Base-by-base conservation (phyloP, 78 protist genomes). In the Dictyostelium firmibasis region DNA sequence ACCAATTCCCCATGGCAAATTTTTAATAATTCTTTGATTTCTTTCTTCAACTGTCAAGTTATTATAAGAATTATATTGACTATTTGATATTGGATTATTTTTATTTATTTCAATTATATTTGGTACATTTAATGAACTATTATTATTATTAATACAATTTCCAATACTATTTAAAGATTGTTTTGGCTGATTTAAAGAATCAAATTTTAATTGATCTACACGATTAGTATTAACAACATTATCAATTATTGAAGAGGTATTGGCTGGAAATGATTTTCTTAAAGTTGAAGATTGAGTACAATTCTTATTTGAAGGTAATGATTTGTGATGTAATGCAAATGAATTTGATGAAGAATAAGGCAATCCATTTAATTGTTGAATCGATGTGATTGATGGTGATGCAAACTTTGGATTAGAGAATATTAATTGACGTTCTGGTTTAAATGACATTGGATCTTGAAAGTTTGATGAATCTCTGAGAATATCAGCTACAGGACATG, bases 1-100 rank as follows among this genome's bases (percentile, higher is more conserved):
- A n/a, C 94, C 94, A 36, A 44, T 43, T 9, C 94, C 94, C 75
- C 84, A 89, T 11, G 75, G 36, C 33, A 89, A 35, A 44, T 64
- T 84, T 53, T 57, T 81, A 31, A 89, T 25, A 4, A 81, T 67
- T 88, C 64, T 57, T 36, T 41, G 11, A 29, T 89, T 78, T 82
- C 75, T 82, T 33, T 57, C 86, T 72, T 72, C 79, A 33, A 33
- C 33, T 72, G 79, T 72, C 14, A 72, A 31, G 18, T 72, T 72
- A 33, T 35, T 72, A 33, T 72, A 72, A 16, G 79, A 72, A 18
- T 72, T 72, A 35, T 72, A 72, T 33, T 72, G 38, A 33, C 33
- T 72, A 72, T 72, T 72, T 5, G 43, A 33, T 2, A 72, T 72
- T 72, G 79, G 79, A 33, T 72, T 72, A 6, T 72, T 72, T 33